Evolutionary conservation across 2,329 filamentous ascomycete species (phyloP).

Genomic region (Penicillium capsulatum): DNA sequence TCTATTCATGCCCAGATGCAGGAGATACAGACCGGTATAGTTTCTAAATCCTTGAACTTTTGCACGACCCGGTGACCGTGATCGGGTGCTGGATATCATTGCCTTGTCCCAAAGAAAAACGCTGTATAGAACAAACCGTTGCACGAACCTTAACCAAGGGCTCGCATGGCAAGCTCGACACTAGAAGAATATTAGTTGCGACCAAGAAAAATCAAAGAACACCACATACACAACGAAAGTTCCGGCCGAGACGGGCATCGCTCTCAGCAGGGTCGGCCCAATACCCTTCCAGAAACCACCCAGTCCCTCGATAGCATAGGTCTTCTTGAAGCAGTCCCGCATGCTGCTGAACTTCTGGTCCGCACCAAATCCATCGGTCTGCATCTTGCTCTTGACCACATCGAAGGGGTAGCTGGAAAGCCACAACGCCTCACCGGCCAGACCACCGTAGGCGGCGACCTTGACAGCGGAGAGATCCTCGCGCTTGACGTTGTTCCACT

Average conservation of each 20-base stretch:
- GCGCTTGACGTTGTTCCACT: slow-evolving; percentile 69
- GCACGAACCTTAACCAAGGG: slow-evolving; percentile 34
- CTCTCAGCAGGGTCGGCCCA: slow-evolving; percentile 81
- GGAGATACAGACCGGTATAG: slow-evolving; percentile 3
- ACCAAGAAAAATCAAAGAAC: neutral
- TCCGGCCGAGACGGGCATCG: slow-evolving; percentile 96
- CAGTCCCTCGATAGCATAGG: slow-evolving; percentile 69
- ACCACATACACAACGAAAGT: slow-evolving; percentile 78
- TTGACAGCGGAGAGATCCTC: slow-evolving; percentile 77
- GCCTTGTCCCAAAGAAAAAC: slow-evolving; percentile 5
- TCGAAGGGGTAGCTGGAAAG: slow-evolving; percentile 91
- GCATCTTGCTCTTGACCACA: slow-evolving; percentile 99
- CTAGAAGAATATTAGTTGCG: slow-evolving; percentile 25
- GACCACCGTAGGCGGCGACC: slow-evolving; percentile 84
- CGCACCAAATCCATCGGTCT: slow-evolving; percentile 83
- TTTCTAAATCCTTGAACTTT: slow-evolving; percentile 16
- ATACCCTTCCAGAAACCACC: slow-evolving; percentile 94
- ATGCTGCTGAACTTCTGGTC: slow-evolving; percentile 71
- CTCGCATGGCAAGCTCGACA: slow-evolving; percentile 47
- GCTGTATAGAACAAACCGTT: slow-evolving; percentile 8
- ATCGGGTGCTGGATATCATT: slow-evolving; percentile 8
- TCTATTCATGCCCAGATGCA: neutral
- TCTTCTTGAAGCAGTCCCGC: slow-evolving; percentile 85
- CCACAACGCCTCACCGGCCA: slow-evolving; percentile 94
- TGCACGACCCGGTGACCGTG: neutral